Percentiles rank a stretch among this genome's conserved stretches.
phyloP scores from a whole-genome alignment of 2,329 filamentous ascomycete genomes.

The Sarocladiaceae sp. region DNA sequence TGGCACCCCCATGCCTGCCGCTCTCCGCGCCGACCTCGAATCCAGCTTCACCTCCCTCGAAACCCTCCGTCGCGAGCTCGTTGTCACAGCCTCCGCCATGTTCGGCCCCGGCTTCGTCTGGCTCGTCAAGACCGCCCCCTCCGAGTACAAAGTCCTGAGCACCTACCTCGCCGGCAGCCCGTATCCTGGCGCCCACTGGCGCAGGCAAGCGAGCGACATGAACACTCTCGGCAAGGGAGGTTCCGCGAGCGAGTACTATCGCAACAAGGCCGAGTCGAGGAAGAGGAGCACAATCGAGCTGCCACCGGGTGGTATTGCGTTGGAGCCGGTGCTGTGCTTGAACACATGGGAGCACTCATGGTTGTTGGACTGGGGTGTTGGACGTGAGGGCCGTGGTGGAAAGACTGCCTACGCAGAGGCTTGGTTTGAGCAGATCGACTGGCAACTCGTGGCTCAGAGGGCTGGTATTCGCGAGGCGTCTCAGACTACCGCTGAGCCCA shows the following conservation, averaged over 20 bases:
- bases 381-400: slow-evolving; percentile 55
- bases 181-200: slow-evolving; percentile 79
- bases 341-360: slow-evolving; percentile 97
- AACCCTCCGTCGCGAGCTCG: slow-evolving; percentile 74
- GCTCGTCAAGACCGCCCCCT: slow-evolving; percentile 63
- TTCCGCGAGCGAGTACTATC: slow-evolving; percentile 33
- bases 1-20: slow-evolving; percentile 48
- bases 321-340: slow-evolving; percentile 79
- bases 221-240: slow-evolving; percentile 51
- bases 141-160: slow-evolving; percentile 64
- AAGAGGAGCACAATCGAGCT: slow-evolving; percentile 27
- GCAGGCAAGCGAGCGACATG: slow-evolving; percentile 65
- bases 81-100: slow-evolving; percentile 80
- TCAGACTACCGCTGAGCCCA: slow-evolving; percentile 6
- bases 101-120: slow-evolving; percentile 97
- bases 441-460: slow-evolving; percentile 62
- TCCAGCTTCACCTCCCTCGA: slow-evolving; percentile 77
- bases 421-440: slow-evolving; percentile 90
- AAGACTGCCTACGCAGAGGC: slow-evolving; percentile 71
- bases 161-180: slow-evolving; percentile 93
- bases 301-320: slow-evolving; percentile 62
- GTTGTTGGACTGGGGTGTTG: slow-evolving; percentile 72
- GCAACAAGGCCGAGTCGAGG: slow-evolving; percentile 28
- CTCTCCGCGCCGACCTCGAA: slow-evolving; percentile 57
- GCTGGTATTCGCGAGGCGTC: slow-evolving; percentile 17